phyloP scores from a whole-genome alignment of 192 early-diverging fungal species.

The Backusella circina region DNA sequence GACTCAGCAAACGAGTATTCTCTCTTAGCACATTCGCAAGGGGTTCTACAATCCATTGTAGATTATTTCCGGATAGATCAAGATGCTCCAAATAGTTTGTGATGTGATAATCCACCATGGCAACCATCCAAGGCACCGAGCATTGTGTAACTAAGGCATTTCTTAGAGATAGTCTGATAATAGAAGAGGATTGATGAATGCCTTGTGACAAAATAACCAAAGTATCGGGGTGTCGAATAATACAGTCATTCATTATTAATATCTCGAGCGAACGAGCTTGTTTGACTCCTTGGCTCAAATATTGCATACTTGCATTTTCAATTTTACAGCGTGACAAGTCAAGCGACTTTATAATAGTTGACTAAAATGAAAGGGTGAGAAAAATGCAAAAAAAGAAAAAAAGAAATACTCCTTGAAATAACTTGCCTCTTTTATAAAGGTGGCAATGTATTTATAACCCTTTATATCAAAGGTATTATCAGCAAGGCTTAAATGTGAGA shows the following conservation, averaged over 20 bases:
- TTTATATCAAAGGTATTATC: slow-evolving; percentile 64
- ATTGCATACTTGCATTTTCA: slow-evolving; percentile 1
- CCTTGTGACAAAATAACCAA: slow-evolving; percentile 33
- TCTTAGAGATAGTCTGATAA: slow-evolving; percentile 39
- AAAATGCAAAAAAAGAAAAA: too few relatives aligned
- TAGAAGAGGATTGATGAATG: slow-evolving; percentile 38
- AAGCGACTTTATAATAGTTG: slow-evolving; percentile 4
- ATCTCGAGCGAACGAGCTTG: neutral
- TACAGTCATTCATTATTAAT: neutral
- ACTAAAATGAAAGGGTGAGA: slow-evolving; percentile 14
- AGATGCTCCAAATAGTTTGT: neutral
- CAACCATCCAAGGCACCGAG: slow-evolving; percentile 48
- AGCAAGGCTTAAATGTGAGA: slow-evolving; percentile 61
- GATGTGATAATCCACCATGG: slow-evolving; percentile 27
- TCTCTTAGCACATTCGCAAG: neutral
- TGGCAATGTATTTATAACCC: slow-evolving; percentile 73
- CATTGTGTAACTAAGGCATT: slow-evolving; percentile 40
- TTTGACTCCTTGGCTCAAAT: slow-evolving; percentile 3
- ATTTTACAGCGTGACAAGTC: neutral
- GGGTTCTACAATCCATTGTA: neutral
- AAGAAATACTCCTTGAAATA: neutral
- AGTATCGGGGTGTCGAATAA: neutral
- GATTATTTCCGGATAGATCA: slow-evolving; percentile 5
- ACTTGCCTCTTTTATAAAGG: slow-evolving; percentile 64
- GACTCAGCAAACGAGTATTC: neutral